Conservation (phyloP, 2,329 filamentous ascomycete species). For the Talaromyces sp. region DNA sequence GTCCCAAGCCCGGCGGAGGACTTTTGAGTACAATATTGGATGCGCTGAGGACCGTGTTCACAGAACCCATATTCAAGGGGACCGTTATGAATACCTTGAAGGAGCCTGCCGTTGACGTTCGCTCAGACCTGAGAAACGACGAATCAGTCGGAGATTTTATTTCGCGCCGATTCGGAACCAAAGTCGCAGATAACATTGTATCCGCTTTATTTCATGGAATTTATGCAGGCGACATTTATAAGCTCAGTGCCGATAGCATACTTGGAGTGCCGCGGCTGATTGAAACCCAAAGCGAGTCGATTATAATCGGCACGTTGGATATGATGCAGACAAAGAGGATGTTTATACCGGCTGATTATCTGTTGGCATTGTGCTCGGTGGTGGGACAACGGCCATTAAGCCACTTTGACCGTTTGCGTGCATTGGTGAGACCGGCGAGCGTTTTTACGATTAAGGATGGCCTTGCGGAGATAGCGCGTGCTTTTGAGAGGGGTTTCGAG, state of each 20-base stretch:
- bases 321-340: slow-evolving; percentile 17
- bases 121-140: slow-evolving; percentile 49
- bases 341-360: slow-evolving; percentile 29
- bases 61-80: slow-evolving; percentile 59
- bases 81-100: slow-evolving; percentile 36
- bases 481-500: slow-evolving; percentile 48
- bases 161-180: slow-evolving; percentile 53
- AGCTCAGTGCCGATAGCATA: slow-evolving; percentile 70
- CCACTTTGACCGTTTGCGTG: slow-evolving; percentile 24
- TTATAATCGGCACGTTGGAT: slow-evolving; percentile 25
- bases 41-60: slow-evolving; percentile 36
- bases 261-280: slow-evolving; percentile 53
- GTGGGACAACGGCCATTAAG: slow-evolving; percentile 19
- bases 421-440: slow-evolving; percentile 29
- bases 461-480: slow-evolving; percentile 60
- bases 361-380: slow-evolving; percentile 27
- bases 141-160: slow-evolving; percentile 72
- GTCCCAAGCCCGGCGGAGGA: slow-evolving; percentile 34
- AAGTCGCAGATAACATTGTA: slow-evolving; percentile 67
- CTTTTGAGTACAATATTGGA: slow-evolving; percentile 29
- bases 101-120: slow-evolving; percentile 25
- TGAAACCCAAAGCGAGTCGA: slow-evolving; percentile 37
- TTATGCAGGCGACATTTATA: slow-evolving; percentile 83
- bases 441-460: slow-evolving; percentile 53
- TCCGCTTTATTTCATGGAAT: slow-evolving; percentile 83